Evolutionary conservation across 257 asterid species (phyloP).

Genomic region (Nicotiana noctiflora): DNA sequence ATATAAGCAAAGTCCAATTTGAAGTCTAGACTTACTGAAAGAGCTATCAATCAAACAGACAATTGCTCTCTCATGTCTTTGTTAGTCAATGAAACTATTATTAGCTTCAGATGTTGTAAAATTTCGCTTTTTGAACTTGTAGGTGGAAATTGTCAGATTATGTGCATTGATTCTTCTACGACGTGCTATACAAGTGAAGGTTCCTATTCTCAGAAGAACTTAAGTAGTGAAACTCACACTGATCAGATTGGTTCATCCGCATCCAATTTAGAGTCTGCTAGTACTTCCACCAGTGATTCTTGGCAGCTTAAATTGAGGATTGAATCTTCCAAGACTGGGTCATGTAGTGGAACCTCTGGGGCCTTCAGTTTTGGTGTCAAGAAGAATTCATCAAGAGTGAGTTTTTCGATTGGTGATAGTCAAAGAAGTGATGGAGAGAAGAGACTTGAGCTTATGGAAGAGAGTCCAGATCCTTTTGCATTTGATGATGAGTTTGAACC

Average conservation of each 20-base stretch:
- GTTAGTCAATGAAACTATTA: not conserved
- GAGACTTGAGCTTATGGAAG: constrained; percentile 31
- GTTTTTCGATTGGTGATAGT: constrained; percentile 21
- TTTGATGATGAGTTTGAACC: constrained; percentile 61
- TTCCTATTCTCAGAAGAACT: constrained; percentile 33
- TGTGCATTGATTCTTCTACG: constrained; percentile 29
- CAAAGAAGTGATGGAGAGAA: constrained; percentile 14
- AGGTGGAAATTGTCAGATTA: constrained; percentile 19
- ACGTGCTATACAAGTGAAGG: constrained; percentile 32
- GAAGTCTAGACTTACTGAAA: not conserved
- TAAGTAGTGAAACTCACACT: constrained; percentile 23
- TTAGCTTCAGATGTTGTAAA: constrained; percentile 8
- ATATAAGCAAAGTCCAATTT: not conserved
- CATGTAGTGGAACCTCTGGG: constrained; percentile 47
- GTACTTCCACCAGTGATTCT: constrained; percentile 30
- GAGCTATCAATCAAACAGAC: not conserved
- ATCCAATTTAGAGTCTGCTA: constrained; percentile 30
- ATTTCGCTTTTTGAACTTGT: constrained; percentile 10
- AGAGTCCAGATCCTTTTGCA: constrained; percentile 71
- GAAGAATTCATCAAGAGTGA: constrained; percentile 23
- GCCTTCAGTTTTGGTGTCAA: constrained; percentile 21
- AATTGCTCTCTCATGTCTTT: not conserved
- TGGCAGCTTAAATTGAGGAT: constrained; percentile 47
- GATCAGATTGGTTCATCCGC: constrained; percentile 24
- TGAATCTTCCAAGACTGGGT: constrained; percentile 44